Percentiles rank a stretch among this genome's conserved stretches.
These are phyloP conservation scores for Bauhinia variegata DNA, from an alignment of 306 rosid genomes.

Conservation along the genomic window DNA sequence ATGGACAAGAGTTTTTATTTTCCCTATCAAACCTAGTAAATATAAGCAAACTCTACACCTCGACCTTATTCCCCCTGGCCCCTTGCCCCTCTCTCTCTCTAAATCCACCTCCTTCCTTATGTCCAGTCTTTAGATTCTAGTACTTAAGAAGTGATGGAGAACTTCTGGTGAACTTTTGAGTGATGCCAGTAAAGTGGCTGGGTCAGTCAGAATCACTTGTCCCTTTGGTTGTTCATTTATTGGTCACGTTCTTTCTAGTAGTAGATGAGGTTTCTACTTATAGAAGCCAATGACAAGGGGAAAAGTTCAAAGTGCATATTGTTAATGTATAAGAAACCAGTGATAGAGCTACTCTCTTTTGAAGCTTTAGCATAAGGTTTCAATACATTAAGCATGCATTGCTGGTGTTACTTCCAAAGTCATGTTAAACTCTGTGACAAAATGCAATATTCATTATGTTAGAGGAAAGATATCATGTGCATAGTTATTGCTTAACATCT, in stretches of 20 bases:
- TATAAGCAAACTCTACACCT: too few relatives aligned
- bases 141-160: background rate
- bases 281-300: background rate
- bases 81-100: too few relatives aligned
- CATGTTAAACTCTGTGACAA: conserved; percentile 3
- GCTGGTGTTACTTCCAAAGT: background rate
- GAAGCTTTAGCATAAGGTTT: conserved; percentile 22
- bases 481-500: background rate
- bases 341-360: conserved; percentile 3
- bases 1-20: too few relatives aligned
- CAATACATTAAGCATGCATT: background rate
- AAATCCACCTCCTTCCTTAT: too few relatives aligned
- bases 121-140: too few relatives aligned
- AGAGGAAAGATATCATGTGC: conserved; percentile 4
- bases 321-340: background rate
- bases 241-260: background rate
- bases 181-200: background rate
- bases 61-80: too few relatives aligned
- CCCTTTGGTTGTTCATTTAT: conserved; percentile 11
- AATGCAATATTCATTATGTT: background rate
- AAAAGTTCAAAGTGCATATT: conserved; percentile 7
- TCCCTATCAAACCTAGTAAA: too few relatives aligned
- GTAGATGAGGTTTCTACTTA: background rate
- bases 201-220: background rate
- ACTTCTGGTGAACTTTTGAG: conserved; percentile 3